Base-by-base conservation (phyloP, 2,329 filamentous ascomycete genomes). In the Ceratocystis diversiconidia region DNA sequence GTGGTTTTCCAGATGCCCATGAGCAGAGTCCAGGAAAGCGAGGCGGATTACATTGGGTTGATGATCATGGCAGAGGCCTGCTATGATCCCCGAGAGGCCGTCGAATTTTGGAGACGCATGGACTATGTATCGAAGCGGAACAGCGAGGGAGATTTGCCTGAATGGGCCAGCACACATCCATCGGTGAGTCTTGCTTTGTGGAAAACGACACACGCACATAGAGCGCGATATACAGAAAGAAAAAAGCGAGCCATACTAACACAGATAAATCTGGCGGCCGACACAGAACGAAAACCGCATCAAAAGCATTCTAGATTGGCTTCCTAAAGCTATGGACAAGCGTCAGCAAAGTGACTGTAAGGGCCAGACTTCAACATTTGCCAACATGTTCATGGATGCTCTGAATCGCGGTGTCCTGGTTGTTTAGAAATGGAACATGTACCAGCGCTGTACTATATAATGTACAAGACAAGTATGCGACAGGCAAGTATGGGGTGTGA, bases 51-150 rank as follows among this genome's bases (percentile, higher is more conserved):
- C 70, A 90, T 92, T 61, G 89, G 89, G 0, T 74, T 92, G 43
- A 84, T 92, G 80, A 88, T 92, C 80, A 92, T 92, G 87, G 84
- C 88, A 0, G 83, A 89, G 75, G 86, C 85, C 30, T 92, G 89
- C 75, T 92, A 88, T 72, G 80, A 90, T 68, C 89, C 89, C 0
- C 75, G 79, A 12, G 82, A 84, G 68, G 88, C 88, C 0, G 77
- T 87, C 55, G 78, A 77, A 0, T 83, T 92, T 67, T 90, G 85
- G 86, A 74, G 79, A 72, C 75, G 85, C 62, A 89, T 90, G 85
- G 83, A 87, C 68, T 72, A 73, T 48, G 72, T 75, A 2, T 77
- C 76, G 61, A 70, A 77, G 30, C 65, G 66, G 15, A 71, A 70
- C 1, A 75, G 76, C 30, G 74, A 80, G 59, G 70, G 72, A 4